phyloP scores from a whole-genome alignment of 306 rosid genomes.

The Quercus mongolica region DNA sequence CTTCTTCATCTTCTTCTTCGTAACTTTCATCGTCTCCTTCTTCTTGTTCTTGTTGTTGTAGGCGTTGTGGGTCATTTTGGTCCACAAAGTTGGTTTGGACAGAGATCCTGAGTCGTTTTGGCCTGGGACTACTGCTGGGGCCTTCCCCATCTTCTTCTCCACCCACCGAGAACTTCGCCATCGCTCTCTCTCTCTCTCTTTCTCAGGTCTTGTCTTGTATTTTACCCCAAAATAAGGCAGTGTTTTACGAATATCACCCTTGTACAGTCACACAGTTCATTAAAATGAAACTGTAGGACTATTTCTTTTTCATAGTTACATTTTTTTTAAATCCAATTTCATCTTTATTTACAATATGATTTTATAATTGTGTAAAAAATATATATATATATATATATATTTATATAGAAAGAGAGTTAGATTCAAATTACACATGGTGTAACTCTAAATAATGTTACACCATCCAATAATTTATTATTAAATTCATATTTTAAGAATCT shows the following conservation, averaged over 20 bases:
- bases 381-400: too few species aligned
- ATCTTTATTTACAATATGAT: too few species aligned
- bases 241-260: background rate
- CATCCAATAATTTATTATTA: too few species aligned
- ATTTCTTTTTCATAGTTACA: too few species aligned
- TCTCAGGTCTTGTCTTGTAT: background rate
- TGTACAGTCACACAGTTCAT: too few species aligned
- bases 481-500: too few species aligned
- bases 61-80: background rate
- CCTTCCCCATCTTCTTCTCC: conserved; percentile 65
- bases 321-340: too few species aligned
- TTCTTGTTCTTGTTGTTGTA: background rate
- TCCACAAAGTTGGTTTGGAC: background rate
- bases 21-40: background rate
- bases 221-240: background rate
- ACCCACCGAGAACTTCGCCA: conserved; percentile 67
- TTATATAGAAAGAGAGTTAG: too few species aligned
- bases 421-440: too few species aligned
- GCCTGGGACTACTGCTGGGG: conserved; percentile 46
- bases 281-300: too few species aligned
- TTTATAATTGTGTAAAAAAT: too few species aligned
- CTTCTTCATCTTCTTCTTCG: conserved; percentile 9
- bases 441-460: too few species aligned
- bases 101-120: conserved; percentile 29
- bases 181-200: conserved; percentile 1